Evolutionary conservation across 179 eudicot species (phyloP).

Genomic region (Silene vulgaris): DNA sequence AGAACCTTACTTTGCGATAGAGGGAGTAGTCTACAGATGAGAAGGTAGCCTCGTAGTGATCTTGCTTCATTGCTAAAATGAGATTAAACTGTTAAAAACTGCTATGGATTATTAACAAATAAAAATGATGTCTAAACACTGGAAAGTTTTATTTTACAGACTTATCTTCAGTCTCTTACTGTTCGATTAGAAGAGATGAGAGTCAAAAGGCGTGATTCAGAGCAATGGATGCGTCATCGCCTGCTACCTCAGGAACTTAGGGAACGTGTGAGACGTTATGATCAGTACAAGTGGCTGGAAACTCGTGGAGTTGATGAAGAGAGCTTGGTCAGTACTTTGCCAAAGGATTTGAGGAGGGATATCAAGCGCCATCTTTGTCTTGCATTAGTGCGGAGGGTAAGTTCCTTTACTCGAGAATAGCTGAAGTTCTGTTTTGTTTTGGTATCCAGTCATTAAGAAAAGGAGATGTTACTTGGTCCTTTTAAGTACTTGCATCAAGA

Average conservation of each 20-base stretch:
- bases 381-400: slow-evolving; percentile 78
- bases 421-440: background rate
- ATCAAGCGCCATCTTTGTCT: slow-evolving; percentile 95
- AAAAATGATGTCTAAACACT: background rate
- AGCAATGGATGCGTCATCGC: slow-evolving; percentile 98
- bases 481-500: no score
- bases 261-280: slow-evolving; percentile 87
- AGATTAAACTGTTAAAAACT: no score
- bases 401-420: slow-evolving; percentile 3
- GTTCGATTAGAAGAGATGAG: slow-evolving; percentile 94
- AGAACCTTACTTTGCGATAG: no score
- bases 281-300: slow-evolving; percentile 90
- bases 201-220: slow-evolving; percentile 91
- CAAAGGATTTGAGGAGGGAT: slow-evolving; percentile 86
- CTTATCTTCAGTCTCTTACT: slow-evolving; percentile 87
- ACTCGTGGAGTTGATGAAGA: slow-evolving; percentile 95
- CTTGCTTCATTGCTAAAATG: no score
- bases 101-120: background rate
- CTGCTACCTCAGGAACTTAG: slow-evolving; percentile 75
- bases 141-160: slow-evolving; percentile 42
- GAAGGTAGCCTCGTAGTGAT: no score
- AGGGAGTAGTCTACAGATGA: no score
- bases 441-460: background rate
- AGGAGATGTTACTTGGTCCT: no score
- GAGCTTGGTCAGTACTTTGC: slow-evolving; percentile 64